These are phyloP conservation scores for Pythium myriotylum DNA, from an alignment of 352 stramenopile species.

Conservation along the genomic window DNA sequence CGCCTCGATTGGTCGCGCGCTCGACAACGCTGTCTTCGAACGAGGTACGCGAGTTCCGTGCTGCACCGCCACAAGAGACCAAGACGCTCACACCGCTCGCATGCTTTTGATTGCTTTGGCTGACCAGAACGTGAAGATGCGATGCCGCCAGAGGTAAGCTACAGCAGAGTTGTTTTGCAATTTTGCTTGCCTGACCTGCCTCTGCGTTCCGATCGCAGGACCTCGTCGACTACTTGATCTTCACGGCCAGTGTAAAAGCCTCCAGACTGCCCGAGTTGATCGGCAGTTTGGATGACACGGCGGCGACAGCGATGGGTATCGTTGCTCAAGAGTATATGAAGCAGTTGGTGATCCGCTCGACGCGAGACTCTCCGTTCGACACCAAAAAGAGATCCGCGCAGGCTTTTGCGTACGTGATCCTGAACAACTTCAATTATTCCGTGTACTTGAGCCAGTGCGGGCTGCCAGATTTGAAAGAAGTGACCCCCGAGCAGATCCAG, in stretches of 20 bases:
- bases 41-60: constrained; percentile 33
- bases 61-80: no score
- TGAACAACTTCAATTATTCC: constrained; percentile 66
- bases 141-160: constrained; percentile 60
- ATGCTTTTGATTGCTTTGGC: neutral
- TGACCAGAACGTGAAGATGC: constrained; percentile 35
- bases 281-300: constrained; percentile 79
- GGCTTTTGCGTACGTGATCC: constrained; percentile 42
- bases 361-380: constrained; percentile 22
- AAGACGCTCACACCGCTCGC: no score
- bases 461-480: neutral
- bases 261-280: constrained; percentile 65
- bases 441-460: constrained; percentile 14
- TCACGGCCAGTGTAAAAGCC: constrained; percentile 65
- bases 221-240: constrained; percentile 74
- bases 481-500: neutral
- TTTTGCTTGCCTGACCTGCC: neutral
- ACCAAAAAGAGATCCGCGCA: constrained; percentile 24
- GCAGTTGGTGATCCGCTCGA: constrained; percentile 45
- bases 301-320: constrained; percentile 67
- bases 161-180: neutral
- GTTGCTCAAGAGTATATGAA: constrained; percentile 78
- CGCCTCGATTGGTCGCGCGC: constrained; percentile 33
- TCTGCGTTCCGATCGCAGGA: constrained; percentile 42
- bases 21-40: constrained; percentile 51